Conservation (phyloP, 345 rosid genomes). For the Kandelia obovata region DNA sequence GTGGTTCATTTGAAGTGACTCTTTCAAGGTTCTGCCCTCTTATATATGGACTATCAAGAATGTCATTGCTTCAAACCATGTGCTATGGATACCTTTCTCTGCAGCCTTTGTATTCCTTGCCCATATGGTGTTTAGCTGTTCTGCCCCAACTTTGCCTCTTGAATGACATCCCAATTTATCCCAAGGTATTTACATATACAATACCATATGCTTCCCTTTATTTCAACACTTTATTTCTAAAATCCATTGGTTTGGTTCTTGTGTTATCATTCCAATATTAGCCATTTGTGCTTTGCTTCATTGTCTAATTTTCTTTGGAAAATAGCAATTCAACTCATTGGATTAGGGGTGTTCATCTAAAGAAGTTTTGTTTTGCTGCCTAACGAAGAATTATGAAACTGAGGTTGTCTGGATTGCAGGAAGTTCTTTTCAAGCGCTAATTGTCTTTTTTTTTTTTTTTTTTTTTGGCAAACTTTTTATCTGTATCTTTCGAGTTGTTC, state of each 20-base stretch:
- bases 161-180: constrained; percentile 20
- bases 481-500: no score
- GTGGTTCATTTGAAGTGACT: constrained; percentile 23
- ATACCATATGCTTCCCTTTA: background rate
- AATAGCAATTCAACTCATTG: no score
- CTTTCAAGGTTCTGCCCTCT: constrained; percentile 28
- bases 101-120: constrained; percentile 22
- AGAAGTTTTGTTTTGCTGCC: no score
- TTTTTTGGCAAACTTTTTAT: no score
- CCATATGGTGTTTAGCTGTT: constrained; percentile 26
- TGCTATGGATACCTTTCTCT: constrained; percentile 19
- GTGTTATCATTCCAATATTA: background rate
- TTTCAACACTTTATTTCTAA: background rate
- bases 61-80: constrained; percentile 27
- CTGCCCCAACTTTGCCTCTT: constrained; percentile 31
- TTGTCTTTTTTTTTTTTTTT: no score
- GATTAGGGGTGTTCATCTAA: no score
- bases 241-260: no score
- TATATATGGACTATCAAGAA: constrained; percentile 18
- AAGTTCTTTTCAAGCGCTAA: no score
- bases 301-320: no score
- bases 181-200: constrained; percentile 14
- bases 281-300: background rate
- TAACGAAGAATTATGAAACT: no score
- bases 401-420: no score